Evolutionary conservation across 2,329 filamentous ascomycete species (phyloP).

Genomic region (Aspergillus sp.): DNA sequence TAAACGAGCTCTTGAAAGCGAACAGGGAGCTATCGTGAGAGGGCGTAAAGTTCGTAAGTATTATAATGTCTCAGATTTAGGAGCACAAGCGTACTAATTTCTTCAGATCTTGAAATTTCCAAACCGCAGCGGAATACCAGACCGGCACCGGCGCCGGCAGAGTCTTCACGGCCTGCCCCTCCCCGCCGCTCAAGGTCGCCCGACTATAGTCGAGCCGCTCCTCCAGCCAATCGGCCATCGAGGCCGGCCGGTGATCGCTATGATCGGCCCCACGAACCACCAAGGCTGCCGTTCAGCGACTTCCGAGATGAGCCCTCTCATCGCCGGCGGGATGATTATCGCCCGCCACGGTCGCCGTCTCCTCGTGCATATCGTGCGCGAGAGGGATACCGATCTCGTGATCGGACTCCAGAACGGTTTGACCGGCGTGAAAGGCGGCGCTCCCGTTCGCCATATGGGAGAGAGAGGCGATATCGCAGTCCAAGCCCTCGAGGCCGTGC

Average conservation of each 20-base stretch:
- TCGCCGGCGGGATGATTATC: constrained; percentile 63
- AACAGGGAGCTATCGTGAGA: constrained; percentile 78
- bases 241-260: constrained; percentile 43
- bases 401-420: constrained; percentile 50
- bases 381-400: constrained; percentile 60
- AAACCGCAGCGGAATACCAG: constrained; percentile 80
- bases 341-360: constrained; percentile 58
- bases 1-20: constrained; percentile 67
- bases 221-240: constrained; percentile 29
- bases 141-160: constrained; percentile 43
- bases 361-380: constrained; percentile 61
- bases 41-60: constrained; percentile 90
- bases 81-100: constrained; percentile 3
- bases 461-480: constrained; percentile 66
- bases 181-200: constrained; percentile 63
- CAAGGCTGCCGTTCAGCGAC: constrained; percentile 46
- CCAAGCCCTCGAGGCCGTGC: constrained; percentile 63
- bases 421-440: constrained; percentile 59
- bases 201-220: constrained; percentile 52
- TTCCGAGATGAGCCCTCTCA: constrained; percentile 49
- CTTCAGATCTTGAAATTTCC: constrained; percentile 56
- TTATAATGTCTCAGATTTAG: constrained; percentile 14
- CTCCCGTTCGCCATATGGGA: constrained; percentile 67
- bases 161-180: constrained; percentile 35
- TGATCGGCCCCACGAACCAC: constrained; percentile 39